phyloP scores from a whole-genome alignment of 2,329 filamentous ascomycete species.

The Nannizziopsis barbatae region DNA sequence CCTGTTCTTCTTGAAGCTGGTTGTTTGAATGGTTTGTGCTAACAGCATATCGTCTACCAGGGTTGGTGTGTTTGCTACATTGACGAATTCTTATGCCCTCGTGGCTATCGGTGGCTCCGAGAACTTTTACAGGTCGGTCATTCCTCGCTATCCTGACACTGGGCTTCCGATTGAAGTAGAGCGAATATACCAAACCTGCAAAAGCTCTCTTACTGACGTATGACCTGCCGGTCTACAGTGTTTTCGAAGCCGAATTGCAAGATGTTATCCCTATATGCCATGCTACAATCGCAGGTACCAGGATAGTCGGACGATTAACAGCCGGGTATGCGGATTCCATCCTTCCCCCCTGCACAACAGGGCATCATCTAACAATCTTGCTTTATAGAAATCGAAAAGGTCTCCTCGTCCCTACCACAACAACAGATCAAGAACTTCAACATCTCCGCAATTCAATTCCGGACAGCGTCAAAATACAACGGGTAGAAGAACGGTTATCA shows the following conservation, averaged over 20 bases:
- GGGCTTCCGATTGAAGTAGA: background rate
- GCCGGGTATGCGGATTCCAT: conserved; percentile 53
- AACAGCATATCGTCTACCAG: conserved; percentile 37
- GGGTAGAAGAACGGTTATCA: conserved; percentile 92
- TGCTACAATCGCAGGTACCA: conserved; percentile 89
- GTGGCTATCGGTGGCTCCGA: conserved; percentile 90
- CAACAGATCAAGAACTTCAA: conserved; percentile 95
- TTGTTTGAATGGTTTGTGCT: background rate
- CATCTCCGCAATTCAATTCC: conserved; percentile 92
- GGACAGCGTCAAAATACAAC: conserved; percentile 83
- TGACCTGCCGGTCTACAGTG: conserved; percentile 38
- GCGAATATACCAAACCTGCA: background rate
- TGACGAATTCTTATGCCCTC: conserved; percentile 94
- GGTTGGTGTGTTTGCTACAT: conserved; percentile 90
- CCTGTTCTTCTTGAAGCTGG: background rate
- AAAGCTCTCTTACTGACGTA: background rate
- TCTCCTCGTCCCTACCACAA: conserved; percentile 87
- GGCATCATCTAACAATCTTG: background rate
- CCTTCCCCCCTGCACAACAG: background rate
- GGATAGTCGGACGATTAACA: conserved; percentile 91
- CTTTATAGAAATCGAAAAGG: conserved; percentile 74
- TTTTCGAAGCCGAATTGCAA: conserved; percentile 95
- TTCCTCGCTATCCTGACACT: background rate
- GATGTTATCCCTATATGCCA: conserved; percentile 95
- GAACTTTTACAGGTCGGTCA: conserved; percentile 81